Conservation (phyloP, 208 protist genomes). For the Trypanosoma lewisi region DNA sequence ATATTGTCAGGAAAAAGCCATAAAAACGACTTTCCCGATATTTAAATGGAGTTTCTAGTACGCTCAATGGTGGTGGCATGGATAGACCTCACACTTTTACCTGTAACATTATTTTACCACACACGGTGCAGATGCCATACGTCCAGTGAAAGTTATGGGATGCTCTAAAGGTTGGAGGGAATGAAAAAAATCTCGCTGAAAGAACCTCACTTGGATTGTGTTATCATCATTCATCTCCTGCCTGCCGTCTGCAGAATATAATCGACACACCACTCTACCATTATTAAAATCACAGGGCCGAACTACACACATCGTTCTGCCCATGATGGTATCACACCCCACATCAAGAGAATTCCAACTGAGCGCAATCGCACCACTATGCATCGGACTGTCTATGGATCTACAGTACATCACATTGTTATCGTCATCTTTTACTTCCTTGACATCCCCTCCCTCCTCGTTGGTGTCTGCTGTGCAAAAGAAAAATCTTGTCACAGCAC, state of each 20-base stretch:
- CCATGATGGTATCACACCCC: background rate
- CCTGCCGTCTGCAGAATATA: background rate
- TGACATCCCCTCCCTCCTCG: background rate
- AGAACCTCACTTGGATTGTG: conserved; percentile 6
- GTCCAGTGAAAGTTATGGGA: no score
- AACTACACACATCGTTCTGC: conserved; percentile 1
- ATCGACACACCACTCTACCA: conserved; percentile 8
- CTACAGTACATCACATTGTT: conserved; percentile 7
- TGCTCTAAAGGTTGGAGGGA: conserved; percentile 4
- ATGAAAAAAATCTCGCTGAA: conserved; percentile 13
- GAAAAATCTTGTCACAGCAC: conserved; percentile 29
- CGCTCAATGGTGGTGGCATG: no score
- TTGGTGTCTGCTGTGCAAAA: conserved; percentile 19
- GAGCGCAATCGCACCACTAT: background rate
- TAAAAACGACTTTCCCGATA: no score
- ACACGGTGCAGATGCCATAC: no score
- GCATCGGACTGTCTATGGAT: background rate
- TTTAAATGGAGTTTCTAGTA: no score
- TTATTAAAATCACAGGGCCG: conserved; percentile 19
- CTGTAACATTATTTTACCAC: no score
- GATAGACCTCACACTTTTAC: no score
- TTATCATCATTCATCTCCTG: background rate
- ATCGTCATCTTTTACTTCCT: background rate
- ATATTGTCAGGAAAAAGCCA: no score
- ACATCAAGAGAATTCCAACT: conserved; percentile 9